Evolutionary conservation across 495 filamentous ascomycete genomes (phyloP).

Genomic region (Hypoxylon fragiforme): DNA sequence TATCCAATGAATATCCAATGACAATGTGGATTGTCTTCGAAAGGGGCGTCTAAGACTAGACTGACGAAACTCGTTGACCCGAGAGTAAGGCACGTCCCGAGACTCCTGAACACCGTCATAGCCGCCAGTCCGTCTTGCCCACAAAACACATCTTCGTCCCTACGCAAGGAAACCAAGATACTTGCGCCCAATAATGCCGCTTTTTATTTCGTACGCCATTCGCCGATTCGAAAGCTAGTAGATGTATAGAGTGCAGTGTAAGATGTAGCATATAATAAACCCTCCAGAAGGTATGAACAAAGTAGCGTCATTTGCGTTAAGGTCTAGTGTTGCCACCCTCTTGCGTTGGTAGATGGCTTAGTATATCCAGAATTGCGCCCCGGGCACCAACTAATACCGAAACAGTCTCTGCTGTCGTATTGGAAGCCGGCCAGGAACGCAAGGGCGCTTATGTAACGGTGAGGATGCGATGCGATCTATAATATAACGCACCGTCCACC

Average conservation of each 20-base stretch:
- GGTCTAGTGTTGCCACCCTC: constrained; percentile 13
- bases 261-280: constrained; percentile 25
- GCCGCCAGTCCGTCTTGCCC: constrained; percentile 37
- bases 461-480: constrained; percentile 17
- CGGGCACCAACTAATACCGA: constrained; percentile 6
- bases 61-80: constrained; percentile 18
- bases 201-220: constrained; percentile 46
- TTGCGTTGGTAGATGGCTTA: background rate
- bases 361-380: constrained; percentile 1
- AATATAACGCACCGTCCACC: constrained; percentile 28
- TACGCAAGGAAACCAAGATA: constrained; percentile 35
- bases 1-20: constrained; percentile 19
- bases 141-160: constrained; percentile 35
- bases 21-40: constrained; percentile 15
- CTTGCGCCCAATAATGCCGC: constrained; percentile 43
- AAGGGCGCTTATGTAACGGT: constrained; percentile 13
- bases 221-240: constrained; percentile 39
- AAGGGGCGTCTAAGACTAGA: constrained; percentile 12
- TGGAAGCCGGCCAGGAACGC: constrained; percentile 12
- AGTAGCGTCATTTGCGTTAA: constrained; percentile 15
- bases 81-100: constrained; percentile 27
- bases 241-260: constrained; percentile 38
- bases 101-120: constrained; percentile 40
- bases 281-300: constrained; percentile 34
- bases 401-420: constrained; percentile 1